phyloP scores from a whole-genome alignment of 306 rosid genomes.

The Parietaria judaica region DNA sequence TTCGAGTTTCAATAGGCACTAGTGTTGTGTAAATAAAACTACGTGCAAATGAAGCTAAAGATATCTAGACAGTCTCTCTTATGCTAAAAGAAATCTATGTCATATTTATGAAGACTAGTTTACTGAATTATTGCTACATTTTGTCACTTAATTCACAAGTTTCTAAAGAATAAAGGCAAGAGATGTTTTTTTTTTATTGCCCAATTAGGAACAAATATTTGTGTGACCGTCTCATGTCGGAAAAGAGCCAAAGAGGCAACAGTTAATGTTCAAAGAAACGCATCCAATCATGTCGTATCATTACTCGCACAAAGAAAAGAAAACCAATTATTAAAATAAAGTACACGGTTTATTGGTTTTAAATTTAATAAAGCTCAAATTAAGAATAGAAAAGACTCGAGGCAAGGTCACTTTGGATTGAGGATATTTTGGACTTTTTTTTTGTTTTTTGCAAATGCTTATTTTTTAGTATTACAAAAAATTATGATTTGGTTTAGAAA shows the following conservation, averaged over 20 bases:
- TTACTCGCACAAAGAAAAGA: slow-evolving; percentile 3
- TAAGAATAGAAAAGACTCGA: not conserved
- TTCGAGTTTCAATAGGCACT: no score
- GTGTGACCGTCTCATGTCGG: not conserved
- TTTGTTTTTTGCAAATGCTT: no score
- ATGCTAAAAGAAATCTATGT: slow-evolving; percentile 1
- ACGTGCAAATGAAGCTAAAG: no score
- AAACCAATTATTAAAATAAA: not conserved
- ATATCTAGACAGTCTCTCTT: not conserved
- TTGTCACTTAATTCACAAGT: not conserved
- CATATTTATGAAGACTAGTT: not conserved
- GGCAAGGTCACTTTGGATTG: slow-evolving; percentile 4
- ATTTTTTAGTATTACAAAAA: no score
- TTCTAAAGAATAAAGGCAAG: not conserved
- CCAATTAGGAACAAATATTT: slow-evolving; percentile 1
- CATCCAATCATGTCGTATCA: slow-evolving; percentile 2
- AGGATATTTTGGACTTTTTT: no score
- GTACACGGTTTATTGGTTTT: slow-evolving; percentile 13
- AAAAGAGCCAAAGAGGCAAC: not conserved
- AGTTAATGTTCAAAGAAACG: slow-evolving; percentile 7
- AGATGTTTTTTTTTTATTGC: not conserved
- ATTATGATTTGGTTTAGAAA: no score
- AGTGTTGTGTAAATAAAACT: no score
- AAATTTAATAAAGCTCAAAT: slow-evolving; percentile 7
- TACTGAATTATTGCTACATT: not conserved